Evolutionary conservation across 202 grass and related monocot species (phyloP).

Genomic region (Alloteropsis angusta): DNA sequence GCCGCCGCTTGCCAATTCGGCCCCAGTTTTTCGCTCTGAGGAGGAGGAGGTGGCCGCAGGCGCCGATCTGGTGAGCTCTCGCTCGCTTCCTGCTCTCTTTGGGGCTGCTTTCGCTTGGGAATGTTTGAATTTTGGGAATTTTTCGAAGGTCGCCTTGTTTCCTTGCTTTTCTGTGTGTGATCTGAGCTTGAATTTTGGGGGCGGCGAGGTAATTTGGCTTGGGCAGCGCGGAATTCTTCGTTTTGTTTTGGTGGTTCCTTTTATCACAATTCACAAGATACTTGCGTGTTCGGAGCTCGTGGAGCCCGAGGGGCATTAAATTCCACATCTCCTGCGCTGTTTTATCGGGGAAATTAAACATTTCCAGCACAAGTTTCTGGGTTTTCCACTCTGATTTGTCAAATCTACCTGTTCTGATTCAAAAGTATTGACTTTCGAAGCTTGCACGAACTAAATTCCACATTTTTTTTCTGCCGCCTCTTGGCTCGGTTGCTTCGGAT

Average conservation of each 20-base stretch:
- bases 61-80: conserved; percentile 39
- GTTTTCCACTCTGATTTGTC: neutral
- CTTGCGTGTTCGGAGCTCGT: conserved; percentile 25
- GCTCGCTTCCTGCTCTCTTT: conserved; percentile 4
- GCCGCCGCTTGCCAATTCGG: conserved; percentile 2
- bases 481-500: neutral
- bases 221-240: neutral
- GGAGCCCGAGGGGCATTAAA: conserved; percentile 32
- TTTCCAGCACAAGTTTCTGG: conserved; percentile 2
- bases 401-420: conserved; percentile 22
- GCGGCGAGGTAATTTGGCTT: neutral
- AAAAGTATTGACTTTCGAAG: conserved; percentile 20
- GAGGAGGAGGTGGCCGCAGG: neutral
- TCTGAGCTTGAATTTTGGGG: conserved; percentile 15
- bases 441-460: conserved; percentile 1
- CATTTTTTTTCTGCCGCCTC: neutral
- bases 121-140: conserved; percentile 19
- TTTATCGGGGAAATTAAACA: conserved; percentile 25
- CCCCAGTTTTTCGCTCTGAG: conserved; percentile 5
- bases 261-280: conserved; percentile 37
- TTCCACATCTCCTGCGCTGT: conserved; percentile 29
- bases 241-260: conserved; percentile 15
- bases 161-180: neutral
- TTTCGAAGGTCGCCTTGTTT: neutral
- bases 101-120: neutral